Evolutionary conservation across 2,329 filamentous ascomycete genomes (phyloP), one percentile per base, ranked within the genome.

Genomic region (Xylariaceae sp.): DNA sequence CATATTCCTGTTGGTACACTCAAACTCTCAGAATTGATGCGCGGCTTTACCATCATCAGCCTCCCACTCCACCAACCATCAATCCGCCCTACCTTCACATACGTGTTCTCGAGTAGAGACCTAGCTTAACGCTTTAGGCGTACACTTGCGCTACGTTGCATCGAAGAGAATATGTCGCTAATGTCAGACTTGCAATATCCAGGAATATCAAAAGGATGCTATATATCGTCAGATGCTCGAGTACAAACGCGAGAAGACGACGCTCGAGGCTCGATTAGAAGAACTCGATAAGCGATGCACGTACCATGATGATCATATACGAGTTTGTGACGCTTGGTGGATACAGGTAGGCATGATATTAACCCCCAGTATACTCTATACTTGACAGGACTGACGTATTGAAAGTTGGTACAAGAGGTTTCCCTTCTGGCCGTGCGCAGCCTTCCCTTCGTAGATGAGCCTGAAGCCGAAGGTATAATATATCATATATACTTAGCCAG

Each of bases 161-260:
- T 59, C 53, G 53, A 63, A 60, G 66, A 62, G 53, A 41, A 59
- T 62, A 65, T 62, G 58, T 68, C 67, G 67, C 71, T 78, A 73
- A 75, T 48, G 17, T 21, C 70, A 67, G 68, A 70, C 69, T 71
- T 62, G 72, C 74, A 44, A 65, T 71, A 60, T 74, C 68, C 76
- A 96, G 92, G 87, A 89, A 72, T 95, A 90, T 70, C 90, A 94
- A 77, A 99, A 98, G 78, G 95, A 96, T 79, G 95, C 95, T 63
- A 96, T 99, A 73, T 89, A 91, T 69, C 91, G 96, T 56, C 94
- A 97, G 78, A 96, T 99, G 92, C 91, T 92, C 72, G 95, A 98
- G 76, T 97, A 96, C 76, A 96, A 96, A 77, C 88, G 95, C 67
- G 92, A 96, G 73, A 93, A 92, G 73, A 82, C 84, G 56, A 90